Base-by-base conservation (phyloP, 495 filamentous ascomycete species). In the Lepraria neglecta region DNA sequence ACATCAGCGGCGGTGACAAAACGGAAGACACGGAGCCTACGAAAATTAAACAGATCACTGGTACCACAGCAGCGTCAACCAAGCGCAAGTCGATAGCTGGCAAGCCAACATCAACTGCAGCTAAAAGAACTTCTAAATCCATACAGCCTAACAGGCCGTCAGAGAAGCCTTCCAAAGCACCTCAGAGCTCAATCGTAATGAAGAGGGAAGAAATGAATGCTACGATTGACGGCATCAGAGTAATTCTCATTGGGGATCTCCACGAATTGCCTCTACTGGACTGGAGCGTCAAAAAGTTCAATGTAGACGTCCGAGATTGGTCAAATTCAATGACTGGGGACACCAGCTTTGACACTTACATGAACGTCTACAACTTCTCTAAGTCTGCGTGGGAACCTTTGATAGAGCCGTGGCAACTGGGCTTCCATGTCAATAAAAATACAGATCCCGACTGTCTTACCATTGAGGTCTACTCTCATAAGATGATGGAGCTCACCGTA, bases 361-460 rank as follows among this genome's bases (percentile, higher is more conserved):
- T 95, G 67, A 98, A 97, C 70, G 85, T 97, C 56, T 97, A 95
- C 78, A 98, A 97, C 72, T 98, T 98, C 73, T 92, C 94, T 24
- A 97, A 98, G 72, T 97, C 95, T 1, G 89, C 91, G 10, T 98
- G 94, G 94, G 94, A 97, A 72, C 94, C 94, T 10, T 76, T 98
- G 38, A 87, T 97, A 30, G 94, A 98, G 71, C 94, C 95, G 38
- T 98, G 94, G 94, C 86, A 94, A 62, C 76, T 97, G 24, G 92
- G 92, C 31, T 86, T 97, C 67, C 90, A 94, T 58, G 81, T 97
- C 75, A 86, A 90, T 12, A 90, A 85, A 68, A 87, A 92, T 48
- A 76, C 83, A 50, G 81, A 84, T 62, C 88, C 85, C 1, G 88
- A 95, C 47, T 78, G 84, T 50, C 76, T 96, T 62, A 88, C 89